These are phyloP conservation scores for Cryphonectria parasitica DNA, from an alignment of 2,329 filamentous ascomycete species.

Conservation along the genomic window DNA sequence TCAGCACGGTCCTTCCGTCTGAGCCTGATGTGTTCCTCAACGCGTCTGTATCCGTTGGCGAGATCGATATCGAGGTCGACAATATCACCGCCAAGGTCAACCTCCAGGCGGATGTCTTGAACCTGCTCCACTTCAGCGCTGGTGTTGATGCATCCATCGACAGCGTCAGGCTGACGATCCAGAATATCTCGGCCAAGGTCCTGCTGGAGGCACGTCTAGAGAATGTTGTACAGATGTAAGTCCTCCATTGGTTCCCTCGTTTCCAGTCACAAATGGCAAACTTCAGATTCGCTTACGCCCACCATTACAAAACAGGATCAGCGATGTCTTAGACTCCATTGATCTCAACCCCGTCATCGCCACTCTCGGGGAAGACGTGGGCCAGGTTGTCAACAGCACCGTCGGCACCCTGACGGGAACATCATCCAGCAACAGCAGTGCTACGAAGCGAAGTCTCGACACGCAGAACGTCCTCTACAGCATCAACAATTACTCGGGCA, in stretches of 20 bases:
- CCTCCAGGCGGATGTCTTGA: constrained; percentile 61
- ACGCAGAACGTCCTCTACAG: constrained; percentile 52
- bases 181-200: constrained; percentile 62
- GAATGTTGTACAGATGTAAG: constrained; percentile 60
- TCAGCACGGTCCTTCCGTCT: constrained; percentile 46
- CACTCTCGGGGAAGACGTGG: constrained; percentile 55
- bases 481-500: constrained; percentile 62
- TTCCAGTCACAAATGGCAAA: not conserved
- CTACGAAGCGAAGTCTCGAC: constrained; percentile 29
- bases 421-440: constrained; percentile 29
- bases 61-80: constrained; percentile 61
- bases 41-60: constrained; percentile 59
- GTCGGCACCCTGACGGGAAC: constrained; percentile 34
- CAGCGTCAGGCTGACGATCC: constrained; percentile 58
- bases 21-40: constrained; percentile 65
- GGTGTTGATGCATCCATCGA: constrained; percentile 64
- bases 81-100: constrained; percentile 66
- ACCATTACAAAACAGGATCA: constrained; percentile 39
- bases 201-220: constrained; percentile 61
- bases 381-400: constrained; percentile 50
- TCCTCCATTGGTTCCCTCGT: not conserved
- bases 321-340: constrained; percentile 59
- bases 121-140: constrained; percentile 62
- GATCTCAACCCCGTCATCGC: constrained; percentile 65
- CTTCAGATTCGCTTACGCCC: not conserved